Conservation (phyloP, 345 rosid genomes). For the Anastatica hierochuntica region DNA sequence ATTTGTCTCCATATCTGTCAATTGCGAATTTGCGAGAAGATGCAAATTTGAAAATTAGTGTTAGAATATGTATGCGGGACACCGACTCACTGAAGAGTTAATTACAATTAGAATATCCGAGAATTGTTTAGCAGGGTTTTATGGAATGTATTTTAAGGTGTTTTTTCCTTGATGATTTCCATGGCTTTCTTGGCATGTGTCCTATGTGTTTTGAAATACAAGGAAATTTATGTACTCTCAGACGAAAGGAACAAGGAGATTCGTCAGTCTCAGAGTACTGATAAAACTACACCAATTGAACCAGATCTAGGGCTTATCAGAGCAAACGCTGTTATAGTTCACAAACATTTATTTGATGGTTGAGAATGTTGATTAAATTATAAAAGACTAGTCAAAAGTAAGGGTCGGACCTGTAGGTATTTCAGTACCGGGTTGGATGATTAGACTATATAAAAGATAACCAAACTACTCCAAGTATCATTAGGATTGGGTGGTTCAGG, state of each 20-base stretch:
- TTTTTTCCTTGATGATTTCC: too few relatives aligned
- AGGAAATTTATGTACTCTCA: too few relatives aligned
- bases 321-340: background rate
- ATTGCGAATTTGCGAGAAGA: background rate
- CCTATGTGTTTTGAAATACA: too few relatives aligned
- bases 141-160: too few relatives aligned
- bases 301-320: too few relatives aligned
- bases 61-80: background rate
- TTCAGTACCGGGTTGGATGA: background rate
- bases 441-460: background rate
- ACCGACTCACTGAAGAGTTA: too few relatives aligned
- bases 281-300: too few relatives aligned
- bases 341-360: background rate
- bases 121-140: too few relatives aligned
- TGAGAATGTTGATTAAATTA: background rate
- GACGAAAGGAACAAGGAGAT: too few relatives aligned
- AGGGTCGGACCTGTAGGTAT: background rate
- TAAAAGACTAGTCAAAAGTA: background rate
- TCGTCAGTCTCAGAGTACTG: too few relatives aligned
- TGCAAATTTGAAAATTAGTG: background rate
- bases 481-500: background rate
- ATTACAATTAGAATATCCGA: too few relatives aligned
- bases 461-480: background rate
- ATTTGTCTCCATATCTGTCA: slow-evolving; percentile 87
- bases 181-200: too few relatives aligned